Conservation (phyloP, 306 rosid species). For the Dalbergia oliveri region DNA sequence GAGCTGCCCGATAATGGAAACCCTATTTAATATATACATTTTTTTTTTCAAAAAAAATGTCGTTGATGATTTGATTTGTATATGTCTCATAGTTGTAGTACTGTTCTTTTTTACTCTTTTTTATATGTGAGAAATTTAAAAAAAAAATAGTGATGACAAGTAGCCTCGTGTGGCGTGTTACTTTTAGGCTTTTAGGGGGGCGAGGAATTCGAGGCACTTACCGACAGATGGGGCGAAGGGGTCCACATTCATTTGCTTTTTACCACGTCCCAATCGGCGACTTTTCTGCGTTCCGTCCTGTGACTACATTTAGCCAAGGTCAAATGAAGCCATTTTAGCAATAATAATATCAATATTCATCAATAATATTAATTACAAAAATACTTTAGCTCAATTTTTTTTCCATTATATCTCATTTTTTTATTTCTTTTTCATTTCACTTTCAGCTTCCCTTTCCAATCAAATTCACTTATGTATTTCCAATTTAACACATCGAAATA, state of each 20-base stretch:
- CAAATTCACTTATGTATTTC: too few relatives aligned
- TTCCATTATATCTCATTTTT: too few relatives aligned
- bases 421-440: too few relatives aligned
- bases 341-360: background rate
- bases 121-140: background rate
- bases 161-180: constrained; percentile 65
- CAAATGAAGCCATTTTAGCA: constrained; percentile 49
- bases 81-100: background rate
- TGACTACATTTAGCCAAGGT: background rate
- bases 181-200: constrained; percentile 51
- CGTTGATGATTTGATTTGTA: background rate
- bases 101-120: background rate
- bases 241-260: constrained; percentile 41
- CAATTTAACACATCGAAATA: too few relatives aligned
- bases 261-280: constrained; percentile 56
- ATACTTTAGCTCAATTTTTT: too few relatives aligned
- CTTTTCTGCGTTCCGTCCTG: constrained; percentile 46
- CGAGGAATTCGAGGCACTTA: constrained; percentile 75
- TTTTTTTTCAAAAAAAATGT: background rate
- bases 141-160: background rate
- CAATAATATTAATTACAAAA: background rate
- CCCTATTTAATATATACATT: constrained; percentile 56
- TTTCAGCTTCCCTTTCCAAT: too few relatives aligned
- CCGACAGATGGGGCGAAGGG: constrained; percentile 70
- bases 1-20: constrained; percentile 74